Percentiles rank a stretch among this genome's conserved stretches.
Evolutionary conservation across 73 alveolate genomes (phyloP).

Genomic region (Diophrys sp.): DNA sequence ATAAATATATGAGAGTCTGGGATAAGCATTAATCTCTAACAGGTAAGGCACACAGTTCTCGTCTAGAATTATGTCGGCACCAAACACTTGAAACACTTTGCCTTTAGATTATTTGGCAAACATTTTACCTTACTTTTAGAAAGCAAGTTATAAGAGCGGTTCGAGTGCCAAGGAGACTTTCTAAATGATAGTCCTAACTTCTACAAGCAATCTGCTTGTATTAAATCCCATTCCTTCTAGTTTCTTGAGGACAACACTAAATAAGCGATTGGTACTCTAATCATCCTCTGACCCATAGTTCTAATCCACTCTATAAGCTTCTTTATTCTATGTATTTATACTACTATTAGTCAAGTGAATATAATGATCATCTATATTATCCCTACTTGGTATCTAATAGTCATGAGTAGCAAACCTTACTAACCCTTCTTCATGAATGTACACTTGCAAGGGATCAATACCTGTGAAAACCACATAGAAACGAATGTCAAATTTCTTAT

Average conservation of each 20-base stretch:
- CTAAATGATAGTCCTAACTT: neutral
- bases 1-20: neutral
- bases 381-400: constrained; percentile 63
- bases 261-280: neutral
- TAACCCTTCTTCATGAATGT: constrained; percentile 79
- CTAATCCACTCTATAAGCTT: neutral
- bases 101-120: neutral
- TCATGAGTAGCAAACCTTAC: constrained; percentile 79
- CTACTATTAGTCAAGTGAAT: constrained; percentile 85
- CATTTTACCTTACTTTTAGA: neutral
- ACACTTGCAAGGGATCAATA: constrained; percentile 78
- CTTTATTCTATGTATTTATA: constrained; percentile 63
- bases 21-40: neutral
- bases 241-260: neutral
- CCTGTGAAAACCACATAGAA: constrained; percentile 82
- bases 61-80: neutral
- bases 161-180: neutral
- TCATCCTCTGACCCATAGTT: neutral
- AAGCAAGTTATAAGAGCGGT: neutral
- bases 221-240: neutral
- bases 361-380: constrained; percentile 62
- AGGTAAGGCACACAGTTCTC: neutral
- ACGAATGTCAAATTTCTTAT: constrained; percentile 80
- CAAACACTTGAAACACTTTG: neutral
- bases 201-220: neutral